phyloP scores from a whole-genome alignment of 176 grass and related monocot genomes.

The Panicum miliaceum region DNA sequence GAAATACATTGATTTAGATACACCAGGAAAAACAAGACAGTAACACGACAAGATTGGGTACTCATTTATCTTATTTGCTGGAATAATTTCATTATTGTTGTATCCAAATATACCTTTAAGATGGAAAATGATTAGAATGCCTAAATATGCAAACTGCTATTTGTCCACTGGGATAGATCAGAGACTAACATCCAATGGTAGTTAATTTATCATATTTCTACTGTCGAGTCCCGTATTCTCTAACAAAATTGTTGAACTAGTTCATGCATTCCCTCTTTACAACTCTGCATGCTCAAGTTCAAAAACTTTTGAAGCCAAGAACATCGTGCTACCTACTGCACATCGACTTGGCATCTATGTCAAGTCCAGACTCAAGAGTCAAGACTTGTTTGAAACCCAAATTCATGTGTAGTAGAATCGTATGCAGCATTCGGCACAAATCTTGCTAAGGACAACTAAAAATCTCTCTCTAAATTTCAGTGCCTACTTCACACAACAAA shows the following conservation, averaged over 20 bases:
- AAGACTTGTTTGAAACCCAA: neutral
- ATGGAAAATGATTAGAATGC: neutral
- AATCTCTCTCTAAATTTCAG: neutral
- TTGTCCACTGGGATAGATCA: neutral
- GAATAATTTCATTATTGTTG: neutral
- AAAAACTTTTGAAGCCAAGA: neutral
- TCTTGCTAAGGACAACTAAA: neutral
- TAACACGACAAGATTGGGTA: neutral
- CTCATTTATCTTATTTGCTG: neutral
- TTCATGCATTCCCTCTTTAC: neutral
- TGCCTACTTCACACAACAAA: neutral
- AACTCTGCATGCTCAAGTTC: neutral
- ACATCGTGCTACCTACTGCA: neutral
- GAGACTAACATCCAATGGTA: neutral
- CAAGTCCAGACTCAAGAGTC: neutral
- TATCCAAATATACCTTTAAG: neutral
- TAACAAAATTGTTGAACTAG: neutral
- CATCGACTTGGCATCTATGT: neutral
- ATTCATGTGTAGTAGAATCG: no score
- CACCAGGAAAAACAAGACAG: neutral
- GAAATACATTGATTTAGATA: neutral
- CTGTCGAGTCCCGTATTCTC: neutral
- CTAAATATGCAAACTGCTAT: neutral
- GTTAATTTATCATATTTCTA: neutral
- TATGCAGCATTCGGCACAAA: neutral